Conservation (phyloP, 2,329 filamentous ascomycete genomes). For the Graphilbum fragrans region DNA sequence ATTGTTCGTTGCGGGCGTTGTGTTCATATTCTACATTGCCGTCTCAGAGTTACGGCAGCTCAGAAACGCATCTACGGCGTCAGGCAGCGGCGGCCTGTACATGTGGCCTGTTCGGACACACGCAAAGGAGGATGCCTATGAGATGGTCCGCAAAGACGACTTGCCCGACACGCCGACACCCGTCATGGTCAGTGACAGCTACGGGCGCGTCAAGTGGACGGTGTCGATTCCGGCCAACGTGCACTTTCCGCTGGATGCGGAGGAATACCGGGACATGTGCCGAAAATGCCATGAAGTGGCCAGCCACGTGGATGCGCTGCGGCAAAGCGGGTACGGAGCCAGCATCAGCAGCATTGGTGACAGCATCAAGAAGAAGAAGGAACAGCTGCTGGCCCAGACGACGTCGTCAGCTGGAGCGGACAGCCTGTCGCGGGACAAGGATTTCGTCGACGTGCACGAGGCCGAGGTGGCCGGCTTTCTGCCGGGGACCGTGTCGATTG, state of each 20-base stretch:
- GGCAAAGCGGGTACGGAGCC: constrained; percentile 4
- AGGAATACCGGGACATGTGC: constrained; percentile 60
- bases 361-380: not conserved
- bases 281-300: constrained; percentile 54
- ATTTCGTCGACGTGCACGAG: constrained; percentile 64
- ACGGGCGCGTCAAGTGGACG: constrained; percentile 62
- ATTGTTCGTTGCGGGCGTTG: constrained; percentile 38
- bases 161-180: constrained; percentile 64
- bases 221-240: constrained; percentile 60
- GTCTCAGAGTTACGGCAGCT: constrained; percentile 19
- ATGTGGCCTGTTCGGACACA: constrained; percentile 28
- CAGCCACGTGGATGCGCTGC: constrained; percentile 39
- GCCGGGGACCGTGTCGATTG: constrained; percentile 30
- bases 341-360: not conserved
- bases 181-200: constrained; percentile 53
- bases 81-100: constrained; percentile 10
- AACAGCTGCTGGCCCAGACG: constrained; percentile 8
- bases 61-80: constrained; percentile 3
- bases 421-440: constrained; percentile 34
- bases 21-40: constrained; percentile 35
- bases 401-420: not conserved
- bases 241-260: constrained; percentile 53
- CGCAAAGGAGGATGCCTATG: constrained; percentile 35
- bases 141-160: constrained; percentile 53
- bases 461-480: constrained; percentile 55